A percentile compares a stretch with the other conserved stretches of the same genome.
Conservation (phyloP, 2,329 filamentous ascomycete species). For the Cladosporium halotolerans region DNA sequence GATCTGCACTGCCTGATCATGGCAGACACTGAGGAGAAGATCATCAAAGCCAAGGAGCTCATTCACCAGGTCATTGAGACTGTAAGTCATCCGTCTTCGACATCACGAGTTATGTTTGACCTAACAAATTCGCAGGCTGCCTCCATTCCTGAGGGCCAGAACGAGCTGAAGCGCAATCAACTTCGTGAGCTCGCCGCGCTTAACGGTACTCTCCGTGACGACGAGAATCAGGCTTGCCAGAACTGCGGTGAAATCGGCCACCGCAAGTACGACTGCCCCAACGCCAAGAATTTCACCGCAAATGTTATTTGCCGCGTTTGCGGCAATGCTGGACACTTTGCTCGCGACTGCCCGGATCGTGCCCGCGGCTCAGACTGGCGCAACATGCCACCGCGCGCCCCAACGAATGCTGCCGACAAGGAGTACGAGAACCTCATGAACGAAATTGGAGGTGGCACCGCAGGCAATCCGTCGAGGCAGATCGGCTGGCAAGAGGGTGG, state of each 20-base stretch:
- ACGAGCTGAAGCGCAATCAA: conserved; percentile 97
- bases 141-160: conserved; percentile 96
- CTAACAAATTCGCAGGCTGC: conserved; percentile 60
- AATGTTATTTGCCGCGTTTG: conserved; percentile 98
- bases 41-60: conserved; percentile 97
- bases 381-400: conserved; percentile 54
- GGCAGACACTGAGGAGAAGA: conserved; percentile 99
- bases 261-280: conserved; percentile 96
- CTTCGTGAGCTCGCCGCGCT: conserved; percentile 94
- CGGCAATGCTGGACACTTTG: conserved; percentile 97
- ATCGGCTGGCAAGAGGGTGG: conserved; percentile 78
- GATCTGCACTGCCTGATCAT: conserved; percentile 98
- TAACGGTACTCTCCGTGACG: conserved; percentile 97
- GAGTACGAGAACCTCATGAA: conserved; percentile 99
- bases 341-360: conserved; percentile 91
- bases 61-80: conserved; percentile 99
- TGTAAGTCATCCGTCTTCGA: conserved; percentile 51
- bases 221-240: conserved; percentile 98
- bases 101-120: not conserved
- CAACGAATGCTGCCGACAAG: conserved; percentile 69
- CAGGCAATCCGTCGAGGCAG: conserved; percentile 59
- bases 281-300: conserved; percentile 97
- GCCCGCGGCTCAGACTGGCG: conserved; percentile 89
- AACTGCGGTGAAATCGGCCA: conserved; percentile 98
- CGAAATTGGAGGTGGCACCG: conserved; percentile 75